Base-by-base conservation (phyloP, 345 rosid species). In the Limnanthes douglasii region DNA sequence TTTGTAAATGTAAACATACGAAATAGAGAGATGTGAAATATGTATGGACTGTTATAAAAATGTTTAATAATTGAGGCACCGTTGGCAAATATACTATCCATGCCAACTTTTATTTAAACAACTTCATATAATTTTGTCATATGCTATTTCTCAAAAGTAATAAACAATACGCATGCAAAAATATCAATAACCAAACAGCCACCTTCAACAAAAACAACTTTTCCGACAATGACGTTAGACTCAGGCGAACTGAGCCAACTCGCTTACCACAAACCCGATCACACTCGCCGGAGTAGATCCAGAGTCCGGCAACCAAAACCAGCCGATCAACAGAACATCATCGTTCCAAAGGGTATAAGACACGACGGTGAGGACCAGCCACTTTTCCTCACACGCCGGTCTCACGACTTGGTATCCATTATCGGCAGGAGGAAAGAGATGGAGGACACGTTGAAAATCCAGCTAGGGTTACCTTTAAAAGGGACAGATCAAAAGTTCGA, bases 341-440 rank as follows among this genome's bases (percentile, higher is more conserved):
- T 39, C 47, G 54, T 33, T 39, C 38, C 31, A 5, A 27, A 59
- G 2, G 38, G 65, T 11, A 51, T 37, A 7, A 48, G 15, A 10
- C 50, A 38, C 19, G 30, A 22, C 2, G 23, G 26, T 3, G 8
- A 31, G 9, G 54, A 36, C 1, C 24, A 20, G 6, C 10, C 11
- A 21, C 28, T 12, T 9, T 6, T 37, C 9, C 23, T 16, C 6
- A 27, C 31, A 28, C 31, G 43, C 35, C 12, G 34, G 15, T 48
- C 66, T 2, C 55, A 53, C 18, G 82, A 82, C 34, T 45, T 41
- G 24, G 66, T 59, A 14, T 77, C 88, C 5, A 58, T 69, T 29
- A 72, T 69, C 10, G 88, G 88, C n/a, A 45, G 61, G 65, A 59
- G 82, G 48, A 56, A 44, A 18, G 88, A 67, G 56, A 77, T 77